phyloP scores from a whole-genome alignment of 768 basidiomycete species.

The Termitomyces sp. region DNA sequence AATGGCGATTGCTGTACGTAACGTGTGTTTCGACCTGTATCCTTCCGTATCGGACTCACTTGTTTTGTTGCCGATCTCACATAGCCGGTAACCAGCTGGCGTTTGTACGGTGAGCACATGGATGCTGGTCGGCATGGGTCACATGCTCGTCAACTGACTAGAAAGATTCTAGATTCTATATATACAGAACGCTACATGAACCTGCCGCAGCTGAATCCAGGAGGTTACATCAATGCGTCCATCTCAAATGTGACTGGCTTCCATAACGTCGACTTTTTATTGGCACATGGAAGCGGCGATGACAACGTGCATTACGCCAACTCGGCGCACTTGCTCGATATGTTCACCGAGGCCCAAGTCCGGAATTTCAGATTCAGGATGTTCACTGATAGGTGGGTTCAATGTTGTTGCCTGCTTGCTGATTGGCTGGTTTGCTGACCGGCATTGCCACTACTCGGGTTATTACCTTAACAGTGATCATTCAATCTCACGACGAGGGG shows the following conservation, averaged over 20 bases:
- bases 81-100: slow-evolving; percentile 87
- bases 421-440: slow-evolving; percentile 13
- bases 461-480: slow-evolving; percentile 57
- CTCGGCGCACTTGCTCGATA: slow-evolving; percentile 86
- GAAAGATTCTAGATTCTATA: slow-evolving; percentile 62
- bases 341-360: slow-evolving; percentile 76
- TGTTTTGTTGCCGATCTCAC: background rate
- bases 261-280: slow-evolving; percentile 68
- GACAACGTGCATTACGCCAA: slow-evolving; percentile 97
- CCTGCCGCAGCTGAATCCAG: slow-evolving; percentile 68
- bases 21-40: background rate
- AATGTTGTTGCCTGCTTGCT: slow-evolving; percentile 7
- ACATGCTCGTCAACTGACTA: slow-evolving; percentile 3
- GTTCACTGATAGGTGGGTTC: slow-evolving; percentile 88
- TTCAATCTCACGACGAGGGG: slow-evolving; percentile 64
- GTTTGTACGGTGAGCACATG: slow-evolving; percentile 56
- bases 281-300: slow-evolving; percentile 92
- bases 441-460: slow-evolving; percentile 10
- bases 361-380: slow-evolving; percentile 82
- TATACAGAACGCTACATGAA: slow-evolving; percentile 99
- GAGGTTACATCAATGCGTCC: slow-evolving; percentile 86
- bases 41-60: background rate
- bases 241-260: slow-evolving; percentile 89
- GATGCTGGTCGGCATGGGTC: background rate
- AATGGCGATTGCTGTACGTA: slow-evolving; percentile 82